Percentiles rank a stretch among this genome's conserved stretches.
Conservation (phyloP, 1,139 yeast genomes). For the Sugiyamaella novakii region DNA sequence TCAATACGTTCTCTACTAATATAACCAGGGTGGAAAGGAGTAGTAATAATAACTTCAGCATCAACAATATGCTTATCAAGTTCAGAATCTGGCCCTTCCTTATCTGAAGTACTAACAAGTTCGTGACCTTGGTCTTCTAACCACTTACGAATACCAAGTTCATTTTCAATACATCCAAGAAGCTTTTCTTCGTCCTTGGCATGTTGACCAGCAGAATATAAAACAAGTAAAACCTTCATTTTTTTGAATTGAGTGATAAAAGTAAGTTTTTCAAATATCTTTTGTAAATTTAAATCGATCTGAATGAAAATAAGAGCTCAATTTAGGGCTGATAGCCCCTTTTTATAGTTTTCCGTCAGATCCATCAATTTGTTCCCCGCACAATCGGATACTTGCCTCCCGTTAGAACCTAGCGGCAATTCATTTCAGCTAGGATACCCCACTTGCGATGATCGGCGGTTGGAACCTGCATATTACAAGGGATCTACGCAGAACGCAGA, state of each 20-base stretch:
- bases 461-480: too few relatives aligned
- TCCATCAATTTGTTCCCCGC: too few relatives aligned
- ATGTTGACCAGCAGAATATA: slow-evolving; percentile 47
- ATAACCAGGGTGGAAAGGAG: slow-evolving; percentile 85
- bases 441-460: neutral
- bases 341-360: too few relatives aligned
- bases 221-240: slow-evolving; percentile 38
- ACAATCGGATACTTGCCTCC: too few relatives aligned
- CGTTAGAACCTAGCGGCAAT: neutral
- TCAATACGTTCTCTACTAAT: slow-evolving; percentile 65
- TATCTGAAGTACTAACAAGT: slow-evolving; percentile 64
- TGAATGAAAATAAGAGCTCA: too few relatives aligned
- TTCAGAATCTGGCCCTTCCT: slow-evolving; percentile 63
- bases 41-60: slow-evolving; percentile 75
- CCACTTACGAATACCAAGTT: slow-evolving; percentile 68
- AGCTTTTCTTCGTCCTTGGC: slow-evolving; percentile 63
- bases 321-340: too few relatives aligned
- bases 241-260: too few relatives aligned
- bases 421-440: neutral
- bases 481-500: too few relatives aligned
- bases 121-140: slow-evolving; percentile 70
- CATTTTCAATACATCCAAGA: slow-evolving; percentile 74
- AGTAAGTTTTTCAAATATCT: too few relatives aligned
- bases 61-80: slow-evolving; percentile 68
- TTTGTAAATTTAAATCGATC: too few relatives aligned